A percentile compares a stretch with the other conserved stretches of the same genome.
These are phyloP conservation scores for Alternaria sp. DNA, from an alignment of 2,329 filamentous ascomycete genomes.

Conservation along the genomic window DNA sequence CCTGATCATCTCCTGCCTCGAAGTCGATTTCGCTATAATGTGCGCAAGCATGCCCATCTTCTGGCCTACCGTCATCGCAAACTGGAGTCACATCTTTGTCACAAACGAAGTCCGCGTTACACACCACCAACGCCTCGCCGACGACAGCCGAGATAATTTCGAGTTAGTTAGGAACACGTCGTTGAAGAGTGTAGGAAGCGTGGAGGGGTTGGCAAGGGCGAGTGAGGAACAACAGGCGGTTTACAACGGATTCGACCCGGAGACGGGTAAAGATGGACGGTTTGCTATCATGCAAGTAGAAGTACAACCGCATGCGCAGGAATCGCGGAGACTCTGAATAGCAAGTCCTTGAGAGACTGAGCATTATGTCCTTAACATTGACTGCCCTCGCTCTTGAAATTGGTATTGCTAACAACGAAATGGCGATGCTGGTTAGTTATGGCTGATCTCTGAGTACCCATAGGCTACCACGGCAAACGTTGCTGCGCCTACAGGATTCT, in stretches of 20 bases:
- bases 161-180: slow-evolving; percentile 30
- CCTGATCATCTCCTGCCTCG: slow-evolving; percentile 43
- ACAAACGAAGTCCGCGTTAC: slow-evolving; percentile 45
- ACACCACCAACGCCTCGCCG: slow-evolving; percentile 29
- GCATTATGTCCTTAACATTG: neutral
- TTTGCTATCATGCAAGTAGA: slow-evolving; percentile 14
- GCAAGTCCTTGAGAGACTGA: neutral
- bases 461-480: neutral
- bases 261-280: slow-evolving; percentile 9
- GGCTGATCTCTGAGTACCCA: neutral
- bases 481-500: neutral
- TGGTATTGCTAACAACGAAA: neutral
- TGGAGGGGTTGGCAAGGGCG: slow-evolving; percentile 29
- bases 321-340: slow-evolving; percentile 1
- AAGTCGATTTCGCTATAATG: slow-evolving; percentile 48
- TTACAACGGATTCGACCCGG: slow-evolving; percentile 22
- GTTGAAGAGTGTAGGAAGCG: slow-evolving; percentile 32
- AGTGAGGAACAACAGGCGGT: slow-evolving; percentile 16
- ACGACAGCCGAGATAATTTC: slow-evolving; percentile 18
- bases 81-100: slow-evolving; percentile 44
- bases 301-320: slow-evolving; percentile 11
- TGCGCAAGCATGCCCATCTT: slow-evolving; percentile 50
- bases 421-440: neutral
- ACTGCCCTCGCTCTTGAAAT: neutral
- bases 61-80: slow-evolving; percentile 44